phyloP scores from a whole-genome alignment of 1,139 yeast genomes.

The Pichia sp. region DNA sequence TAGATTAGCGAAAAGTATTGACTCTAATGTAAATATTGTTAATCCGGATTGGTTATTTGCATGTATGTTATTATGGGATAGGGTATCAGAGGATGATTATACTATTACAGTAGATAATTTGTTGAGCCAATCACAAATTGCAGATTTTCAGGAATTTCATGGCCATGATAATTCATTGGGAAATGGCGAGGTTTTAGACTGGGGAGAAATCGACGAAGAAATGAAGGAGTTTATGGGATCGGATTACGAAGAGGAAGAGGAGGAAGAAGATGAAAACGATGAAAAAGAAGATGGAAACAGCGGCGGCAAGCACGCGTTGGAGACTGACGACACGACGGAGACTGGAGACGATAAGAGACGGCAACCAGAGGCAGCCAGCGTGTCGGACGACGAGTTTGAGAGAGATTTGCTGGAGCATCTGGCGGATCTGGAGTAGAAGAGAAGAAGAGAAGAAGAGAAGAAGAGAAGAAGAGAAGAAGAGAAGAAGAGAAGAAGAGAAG shows the following conservation, averaged over 20 bases:
- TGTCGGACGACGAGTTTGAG: conserved; percentile 29
- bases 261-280: conserved; percentile 27
- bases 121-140: conserved; percentile 40
- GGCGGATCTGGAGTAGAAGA: conserved; percentile 27
- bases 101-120: conserved; percentile 44
- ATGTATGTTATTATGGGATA: conserved; percentile 74
- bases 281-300: conserved; percentile 15
- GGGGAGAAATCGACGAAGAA: conserved; percentile 53
- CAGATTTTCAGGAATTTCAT: conserved; percentile 36
- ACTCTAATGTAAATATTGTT: conserved; percentile 72
- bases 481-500: too few species aligned
- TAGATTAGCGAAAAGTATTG: conserved; percentile 56
- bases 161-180: conserved; percentile 16
- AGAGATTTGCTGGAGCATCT: conserved; percentile 26
- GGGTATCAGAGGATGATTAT: conserved; percentile 58
- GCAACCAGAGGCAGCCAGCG: not conserved
- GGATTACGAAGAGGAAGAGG: conserved; percentile 44
- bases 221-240: conserved; percentile 57
- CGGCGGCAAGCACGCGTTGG: conserved; percentile 4
- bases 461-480: too few species aligned
- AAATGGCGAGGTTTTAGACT: conserved; percentile 33
- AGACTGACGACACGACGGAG: not conserved
- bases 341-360: conserved; percentile 1
- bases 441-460: too few species aligned
- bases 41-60: conserved; percentile 90